Percentiles rank a stretch among this genome's conserved stretches.
phyloP scores from a whole-genome alignment of 2,329 filamentous ascomycete genomes.

The Diplodia seriata region DNA sequence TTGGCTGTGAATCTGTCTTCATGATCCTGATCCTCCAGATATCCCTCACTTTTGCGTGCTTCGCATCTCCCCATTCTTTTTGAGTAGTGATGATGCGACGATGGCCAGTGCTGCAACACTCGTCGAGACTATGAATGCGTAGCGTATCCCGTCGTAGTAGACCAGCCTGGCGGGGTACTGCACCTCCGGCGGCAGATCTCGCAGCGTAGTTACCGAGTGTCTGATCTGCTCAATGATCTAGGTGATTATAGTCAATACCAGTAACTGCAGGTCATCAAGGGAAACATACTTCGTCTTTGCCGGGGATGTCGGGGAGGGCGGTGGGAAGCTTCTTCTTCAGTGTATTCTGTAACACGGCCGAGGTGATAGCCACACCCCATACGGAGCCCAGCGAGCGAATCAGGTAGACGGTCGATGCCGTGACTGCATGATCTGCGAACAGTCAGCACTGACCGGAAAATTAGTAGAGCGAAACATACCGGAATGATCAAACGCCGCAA shows the following conservation, averaged over 20 bases:
- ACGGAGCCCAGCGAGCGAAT: constrained; percentile 69
- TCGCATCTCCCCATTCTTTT: neutral
- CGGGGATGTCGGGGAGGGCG: constrained; percentile 61
- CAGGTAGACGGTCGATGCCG: constrained; percentile 68
- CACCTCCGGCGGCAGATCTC: constrained; percentile 62
- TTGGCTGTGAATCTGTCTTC: no score
- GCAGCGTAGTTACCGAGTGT: constrained; percentile 65
- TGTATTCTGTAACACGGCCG: constrained; percentile 68
- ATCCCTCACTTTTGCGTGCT: neutral
- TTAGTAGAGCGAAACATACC: constrained; percentile 50
- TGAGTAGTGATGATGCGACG: constrained; percentile 53
- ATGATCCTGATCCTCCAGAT: neutral
- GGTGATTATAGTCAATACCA: constrained; percentile 50
- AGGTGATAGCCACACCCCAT: constrained; percentile 69
- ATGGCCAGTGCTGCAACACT: constrained; percentile 59
- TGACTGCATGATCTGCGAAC: constrained; percentile 65
- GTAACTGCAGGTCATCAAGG: no score
- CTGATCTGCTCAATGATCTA: constrained; percentile 68
- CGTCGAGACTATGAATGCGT: constrained; percentile 64
- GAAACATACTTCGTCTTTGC: constrained; percentile 57
- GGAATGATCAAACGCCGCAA: constrained; percentile 68
- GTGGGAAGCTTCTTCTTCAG: constrained; percentile 61
- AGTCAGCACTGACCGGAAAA: neutral
- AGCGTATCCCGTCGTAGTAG: constrained; percentile 65
- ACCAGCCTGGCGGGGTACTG: constrained; percentile 64